These are phyloP conservation scores for Cercospora sp. DNA, from an alignment of 2,329 filamentous ascomycete species.

Conservation along the genomic window DNA sequence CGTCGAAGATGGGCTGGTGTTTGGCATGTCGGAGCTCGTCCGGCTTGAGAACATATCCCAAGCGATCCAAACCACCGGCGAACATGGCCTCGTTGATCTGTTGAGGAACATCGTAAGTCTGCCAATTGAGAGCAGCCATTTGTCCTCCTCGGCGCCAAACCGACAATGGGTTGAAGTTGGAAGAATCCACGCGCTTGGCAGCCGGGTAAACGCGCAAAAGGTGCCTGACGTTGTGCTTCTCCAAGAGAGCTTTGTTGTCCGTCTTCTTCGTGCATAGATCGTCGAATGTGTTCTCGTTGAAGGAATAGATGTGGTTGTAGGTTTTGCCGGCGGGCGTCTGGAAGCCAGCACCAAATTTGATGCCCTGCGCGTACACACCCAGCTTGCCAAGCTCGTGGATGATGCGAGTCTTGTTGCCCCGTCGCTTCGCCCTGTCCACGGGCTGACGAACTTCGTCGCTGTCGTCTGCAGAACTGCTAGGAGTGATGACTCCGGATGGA, in stretches of 20 bases:
- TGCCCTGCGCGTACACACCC: constrained; percentile 72
- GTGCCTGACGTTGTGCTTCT: constrained; percentile 87
- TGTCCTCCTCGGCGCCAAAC: constrained; percentile 96
- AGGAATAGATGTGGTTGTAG: constrained; percentile 93
- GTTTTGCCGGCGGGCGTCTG: constrained; percentile 74
- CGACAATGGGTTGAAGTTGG: constrained; percentile 89
- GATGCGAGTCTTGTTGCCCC: constrained; percentile 77
- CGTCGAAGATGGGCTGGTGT: constrained; percentile 61
- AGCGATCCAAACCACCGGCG: constrained; percentile 78
- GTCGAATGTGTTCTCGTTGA: constrained; percentile 86
- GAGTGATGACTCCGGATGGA: constrained; percentile 57
- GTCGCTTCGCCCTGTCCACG: constrained; percentile 60
- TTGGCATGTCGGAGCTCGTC: constrained; percentile 69
- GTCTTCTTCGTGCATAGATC: constrained; percentile 73
- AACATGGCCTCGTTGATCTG: constrained; percentile 99
- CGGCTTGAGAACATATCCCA: constrained; percentile 93
- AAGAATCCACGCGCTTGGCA: constrained; percentile 75
- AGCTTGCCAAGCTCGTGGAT: constrained; percentile 78
- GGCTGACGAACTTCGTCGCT: constrained; percentile 65
- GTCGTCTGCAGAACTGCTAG: constrained; percentile 70
- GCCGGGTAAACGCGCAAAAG: constrained; percentile 94
- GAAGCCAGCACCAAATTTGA: constrained; percentile 78
- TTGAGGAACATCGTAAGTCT: constrained; percentile 93
- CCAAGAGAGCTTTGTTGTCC: constrained; percentile 73
- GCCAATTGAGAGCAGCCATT: constrained; percentile 98